Evolutionary conservation across 257 asterid species (phyloP), one percentile per base, ranked within the genome.

Genomic region (Buddleja alternifolia): DNA sequence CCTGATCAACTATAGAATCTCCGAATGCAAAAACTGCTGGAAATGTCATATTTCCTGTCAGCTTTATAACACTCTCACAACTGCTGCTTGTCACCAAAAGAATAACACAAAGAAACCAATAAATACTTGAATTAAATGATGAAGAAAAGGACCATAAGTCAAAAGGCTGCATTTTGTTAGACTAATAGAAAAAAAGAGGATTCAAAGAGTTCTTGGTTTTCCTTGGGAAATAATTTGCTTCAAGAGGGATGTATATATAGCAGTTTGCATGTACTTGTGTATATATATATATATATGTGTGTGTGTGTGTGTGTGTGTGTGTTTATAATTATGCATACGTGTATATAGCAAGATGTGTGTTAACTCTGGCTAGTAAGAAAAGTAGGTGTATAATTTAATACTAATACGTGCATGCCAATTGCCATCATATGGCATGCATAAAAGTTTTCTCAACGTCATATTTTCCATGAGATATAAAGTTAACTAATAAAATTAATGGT

Each of bases 1-100:
- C 92, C 36, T 78, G 85, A 32, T 85, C 92, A 1, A 78, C 84
- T 0, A 85, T 83, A 46, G 92, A 85, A 51, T 85, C 92, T 46
- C 92, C 92, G 42, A 74, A 85, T 1, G 80, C 88, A 16, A 83
- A 74, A 4, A 85, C 67, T 3, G 75, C 88, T 3, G 84, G 77
- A 8, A 85, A 8, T 4, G 82, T 71, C 8, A 54, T 0, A 12
- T 81, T 79, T 0, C 25, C 51, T 11, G 92, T 84, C 14, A 80
- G 68, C 67, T 65, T 69, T 57, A 82, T 17, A 8, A 25, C 37
- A 0, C 70, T 81, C n/a, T 78, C 88, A 20, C 83, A 63, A n/a
- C 45, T 37, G 29, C 20, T 58, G 34, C 67, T 24, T 9, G 67
- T 17, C 63, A 62, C 25, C 2, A 65, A 6, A 14, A 66, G 7